Evolutionary conservation across 148 eudicot species (phyloP), one percentile per base, ranked within the genome.

Genomic region (Heliamphora exappendiculata): DNA sequence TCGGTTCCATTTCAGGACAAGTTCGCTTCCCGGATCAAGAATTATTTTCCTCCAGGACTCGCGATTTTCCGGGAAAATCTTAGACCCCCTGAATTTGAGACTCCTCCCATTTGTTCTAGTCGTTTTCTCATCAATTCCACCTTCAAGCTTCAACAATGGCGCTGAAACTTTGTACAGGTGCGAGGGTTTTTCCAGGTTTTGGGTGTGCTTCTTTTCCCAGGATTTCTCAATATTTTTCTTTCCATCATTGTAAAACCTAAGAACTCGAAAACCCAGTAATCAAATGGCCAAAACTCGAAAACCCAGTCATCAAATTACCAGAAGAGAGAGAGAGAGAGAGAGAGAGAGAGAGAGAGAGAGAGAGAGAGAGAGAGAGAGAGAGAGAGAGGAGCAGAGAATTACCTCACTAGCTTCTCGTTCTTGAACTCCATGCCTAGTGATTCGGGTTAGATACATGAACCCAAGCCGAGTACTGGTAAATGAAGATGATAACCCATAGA

Each of bases 11-110:
- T 88, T 81, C 77, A 96, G 71, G 82, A 93, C 95, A 72, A 91
- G 82, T 20, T 96, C 93, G 68, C 98, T 90, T 62, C 97, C 99
- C 7, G 99, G 99, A 81, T 96, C 98, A 60, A 96, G 89, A 81
- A 96, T 93, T 75, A 76, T 82, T 69, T 83, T 90, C 71, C 90
- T 78, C 93, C 94, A 86, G 0, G 85, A 78, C 70, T 84, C 86
- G 39, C 78, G 80, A 39, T 92, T 87, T 41, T 87, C 91, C 0
- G 84, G 84, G 60, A 80, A 89, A 55, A 91, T 83, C 86, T 85
- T 89, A 72, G 88, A 75, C 73, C 83, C 87, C 8, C 89, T 90
- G 79, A 72, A 86, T 80, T 88, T 87, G 29, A 81, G 76, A 58
- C 67, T 7, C 84, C 90, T 65, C 78, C 63, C 44, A 80, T 41